Conservation (phyloP, 208 protist genomes). For the Angomonas deanei region DNA sequence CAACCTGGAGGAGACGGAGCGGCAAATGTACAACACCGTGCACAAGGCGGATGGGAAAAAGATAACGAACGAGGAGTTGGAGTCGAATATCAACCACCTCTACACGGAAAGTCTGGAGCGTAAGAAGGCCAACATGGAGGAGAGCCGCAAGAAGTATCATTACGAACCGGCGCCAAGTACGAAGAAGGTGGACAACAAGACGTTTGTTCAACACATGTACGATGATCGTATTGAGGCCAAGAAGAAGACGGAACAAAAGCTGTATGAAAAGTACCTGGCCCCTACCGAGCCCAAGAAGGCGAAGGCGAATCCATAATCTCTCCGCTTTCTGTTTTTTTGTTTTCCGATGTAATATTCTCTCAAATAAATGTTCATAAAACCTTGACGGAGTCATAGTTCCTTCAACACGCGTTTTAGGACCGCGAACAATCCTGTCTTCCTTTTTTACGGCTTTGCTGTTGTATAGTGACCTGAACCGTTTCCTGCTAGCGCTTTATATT, state of each 20-base stretch:
- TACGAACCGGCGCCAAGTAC: slow-evolving; percentile 9
- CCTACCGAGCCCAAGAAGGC: slow-evolving; percentile 48
- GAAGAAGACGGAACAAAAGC: slow-evolving; percentile 59
- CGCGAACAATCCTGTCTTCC: too few species aligned
- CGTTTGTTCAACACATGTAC: slow-evolving; percentile 79
- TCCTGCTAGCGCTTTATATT: not conserved
- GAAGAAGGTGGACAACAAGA: slow-evolving; percentile 36
- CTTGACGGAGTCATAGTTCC: too few species aligned
- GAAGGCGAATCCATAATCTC: not conserved
- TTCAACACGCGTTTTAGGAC: too few species aligned
- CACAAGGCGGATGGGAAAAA: not conserved
- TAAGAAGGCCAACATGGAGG: slow-evolving; percentile 23
- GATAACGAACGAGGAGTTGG: slow-evolving; percentile 26
- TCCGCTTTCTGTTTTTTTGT: not conserved
- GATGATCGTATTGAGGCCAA: slow-evolving; percentile 41
- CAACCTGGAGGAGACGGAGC: slow-evolving; percentile 20
- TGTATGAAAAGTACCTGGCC: slow-evolving; percentile 70
- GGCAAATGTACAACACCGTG: slow-evolving; percentile 4
- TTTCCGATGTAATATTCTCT: not conserved
- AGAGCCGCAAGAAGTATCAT: slow-evolving; percentile 28
- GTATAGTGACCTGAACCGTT: not conserved
- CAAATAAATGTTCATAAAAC: too few species aligned
- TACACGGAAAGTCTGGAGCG: slow-evolving; percentile 38
- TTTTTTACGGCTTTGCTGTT: too few species aligned
- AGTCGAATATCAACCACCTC: slow-evolving; percentile 36